Evolutionary conservation across 257 asterid genomes (phyloP).

Genomic region (Primulina huaijiensis): DNA sequence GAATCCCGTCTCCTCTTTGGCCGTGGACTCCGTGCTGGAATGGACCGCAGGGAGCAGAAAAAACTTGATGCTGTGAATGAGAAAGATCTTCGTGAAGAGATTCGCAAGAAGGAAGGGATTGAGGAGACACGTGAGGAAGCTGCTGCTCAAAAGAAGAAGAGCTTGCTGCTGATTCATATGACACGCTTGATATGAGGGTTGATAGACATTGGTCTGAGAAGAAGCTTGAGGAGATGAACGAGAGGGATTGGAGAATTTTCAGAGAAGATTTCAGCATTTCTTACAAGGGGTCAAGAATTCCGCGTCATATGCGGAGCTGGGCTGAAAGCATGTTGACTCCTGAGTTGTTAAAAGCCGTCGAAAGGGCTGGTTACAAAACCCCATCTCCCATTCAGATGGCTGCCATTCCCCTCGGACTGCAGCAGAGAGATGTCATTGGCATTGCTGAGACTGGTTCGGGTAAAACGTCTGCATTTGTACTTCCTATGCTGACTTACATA

Average conservation of each 20-base stretch:
- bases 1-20: slow-evolving; percentile 53
- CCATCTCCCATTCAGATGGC: slow-evolving; percentile 61
- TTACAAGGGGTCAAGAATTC: slow-evolving; percentile 53
- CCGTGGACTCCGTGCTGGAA: slow-evolving; percentile 55
- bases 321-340: slow-evolving; percentile 41
- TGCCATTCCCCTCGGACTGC: slow-evolving; percentile 49
- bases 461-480: slow-evolving; percentile 63
- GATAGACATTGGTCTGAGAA: slow-evolving; percentile 62
- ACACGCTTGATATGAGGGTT: slow-evolving; percentile 53
- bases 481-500: slow-evolving; percentile 55
- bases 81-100: slow-evolving; percentile 41
- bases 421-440: slow-evolving; percentile 52
- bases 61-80: slow-evolving; percentile 50
- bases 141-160: slow-evolving; percentile 56
- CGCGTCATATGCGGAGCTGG: slow-evolving; percentile 66
- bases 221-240: slow-evolving; percentile 47
- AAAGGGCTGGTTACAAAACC: slow-evolving; percentile 49
- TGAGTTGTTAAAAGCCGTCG: slow-evolving; percentile 50
- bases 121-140: slow-evolving; percentile 55
- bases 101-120: slow-evolving; percentile 47
- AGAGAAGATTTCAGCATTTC: slow-evolving; percentile 49
- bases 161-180: slow-evolving; percentile 50
- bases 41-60: slow-evolving; percentile 59
- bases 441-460: slow-evolving; percentile 62
- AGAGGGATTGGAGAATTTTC: slow-evolving; percentile 55